Evolutionary conservation across 306 rosid genomes (phyloP).

Genomic region (Prunus padus): DNA sequence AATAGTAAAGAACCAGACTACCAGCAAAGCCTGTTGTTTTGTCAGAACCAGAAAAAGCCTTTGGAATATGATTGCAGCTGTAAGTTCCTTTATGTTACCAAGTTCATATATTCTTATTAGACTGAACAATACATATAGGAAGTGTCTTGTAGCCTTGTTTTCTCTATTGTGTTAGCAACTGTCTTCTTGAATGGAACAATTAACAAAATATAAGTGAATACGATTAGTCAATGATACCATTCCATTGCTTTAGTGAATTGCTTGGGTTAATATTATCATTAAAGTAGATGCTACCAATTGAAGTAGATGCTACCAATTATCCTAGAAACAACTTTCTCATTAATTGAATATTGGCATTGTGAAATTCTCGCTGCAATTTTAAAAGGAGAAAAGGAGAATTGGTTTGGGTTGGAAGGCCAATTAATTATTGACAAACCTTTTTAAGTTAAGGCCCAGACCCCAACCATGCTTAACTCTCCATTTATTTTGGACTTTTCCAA

Average conservation of each 20-base stretch:
- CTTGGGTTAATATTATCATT: not conserved
- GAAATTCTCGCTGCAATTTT: too few species aligned
- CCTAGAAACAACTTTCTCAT: too few species aligned
- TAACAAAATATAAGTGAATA: not conserved
- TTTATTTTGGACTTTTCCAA: too few species aligned
- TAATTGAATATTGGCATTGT: too few species aligned
- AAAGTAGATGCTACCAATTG: too few species aligned
- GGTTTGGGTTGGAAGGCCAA: too few species aligned
- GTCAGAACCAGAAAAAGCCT: constrained; percentile 31
- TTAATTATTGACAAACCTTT: too few species aligned
- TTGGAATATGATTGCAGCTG: constrained; percentile 89
- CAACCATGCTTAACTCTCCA: too few species aligned
- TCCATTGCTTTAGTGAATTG: not conserved
- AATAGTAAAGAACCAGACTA: constrained; percentile 80
- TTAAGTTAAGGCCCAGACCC: too few species aligned
- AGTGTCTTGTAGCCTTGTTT: not conserved
- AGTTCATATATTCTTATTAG: not conserved
- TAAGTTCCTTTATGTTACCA: constrained; percentile 41
- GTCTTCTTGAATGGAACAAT: not conserved
- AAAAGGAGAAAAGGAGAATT: too few species aligned
- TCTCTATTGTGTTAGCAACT: not conserved
- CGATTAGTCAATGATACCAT: not conserved
- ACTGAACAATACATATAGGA: not conserved
- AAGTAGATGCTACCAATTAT: too few species aligned
- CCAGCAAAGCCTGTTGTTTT: constrained; percentile 41